Evolutionary conservation across 2,329 filamentous ascomycete genomes (phyloP).

Genomic region (Clonostachys solani): DNA sequence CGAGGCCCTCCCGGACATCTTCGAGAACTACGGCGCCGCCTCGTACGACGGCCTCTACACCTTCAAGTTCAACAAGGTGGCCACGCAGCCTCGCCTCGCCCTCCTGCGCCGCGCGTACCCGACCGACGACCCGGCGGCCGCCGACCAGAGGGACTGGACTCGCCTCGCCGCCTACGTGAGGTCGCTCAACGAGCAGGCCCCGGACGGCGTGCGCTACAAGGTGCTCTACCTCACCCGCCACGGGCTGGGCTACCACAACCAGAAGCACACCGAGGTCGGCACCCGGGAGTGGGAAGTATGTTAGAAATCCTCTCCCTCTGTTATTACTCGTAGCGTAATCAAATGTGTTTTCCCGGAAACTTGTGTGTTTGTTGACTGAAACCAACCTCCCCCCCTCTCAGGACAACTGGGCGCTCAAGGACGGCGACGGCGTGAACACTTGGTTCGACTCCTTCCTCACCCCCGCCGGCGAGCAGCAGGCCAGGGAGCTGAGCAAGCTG

Average conservation of each 20-base stretch:
- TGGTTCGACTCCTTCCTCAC: slow-evolving; percentile 47
- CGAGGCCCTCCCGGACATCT: slow-evolving; percentile 33
- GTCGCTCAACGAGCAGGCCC: slow-evolving; percentile 35
- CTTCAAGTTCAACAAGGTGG: slow-evolving; percentile 12
- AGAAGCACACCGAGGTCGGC: slow-evolving; percentile 50
- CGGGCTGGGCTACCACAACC: slow-evolving; percentile 46
- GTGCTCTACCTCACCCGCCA: slow-evolving; percentile 52
- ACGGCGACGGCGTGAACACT: slow-evolving; percentile 27
- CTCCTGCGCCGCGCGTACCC: slow-evolving; percentile 46
- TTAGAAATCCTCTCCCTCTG: slow-evolving; percentile 4
- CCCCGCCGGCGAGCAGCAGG: slow-evolving; percentile 46
- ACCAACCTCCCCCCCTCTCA: slow-evolving; percentile 4
- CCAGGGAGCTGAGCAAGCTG: slow-evolving; percentile 42
- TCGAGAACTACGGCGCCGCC: neutral
- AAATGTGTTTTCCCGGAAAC: too few species aligned
- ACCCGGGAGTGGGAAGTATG: slow-evolving; percentile 50
- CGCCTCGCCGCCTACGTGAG: slow-evolving; percentile 42
- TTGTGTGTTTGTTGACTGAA: too few species aligned
- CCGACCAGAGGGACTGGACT: slow-evolving; percentile 43
- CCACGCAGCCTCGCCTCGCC: slow-evolving; percentile 45
- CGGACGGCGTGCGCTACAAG: slow-evolving; percentile 43
- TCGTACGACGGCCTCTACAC: slow-evolving; percentile 1
- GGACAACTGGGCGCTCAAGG: slow-evolving; percentile 29
- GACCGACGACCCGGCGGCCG: slow-evolving; percentile 21
- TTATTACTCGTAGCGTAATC: too few species aligned